Evolutionary conservation across 345 rosid species (phyloP).

Genomic region (Acer campestre): DNA sequence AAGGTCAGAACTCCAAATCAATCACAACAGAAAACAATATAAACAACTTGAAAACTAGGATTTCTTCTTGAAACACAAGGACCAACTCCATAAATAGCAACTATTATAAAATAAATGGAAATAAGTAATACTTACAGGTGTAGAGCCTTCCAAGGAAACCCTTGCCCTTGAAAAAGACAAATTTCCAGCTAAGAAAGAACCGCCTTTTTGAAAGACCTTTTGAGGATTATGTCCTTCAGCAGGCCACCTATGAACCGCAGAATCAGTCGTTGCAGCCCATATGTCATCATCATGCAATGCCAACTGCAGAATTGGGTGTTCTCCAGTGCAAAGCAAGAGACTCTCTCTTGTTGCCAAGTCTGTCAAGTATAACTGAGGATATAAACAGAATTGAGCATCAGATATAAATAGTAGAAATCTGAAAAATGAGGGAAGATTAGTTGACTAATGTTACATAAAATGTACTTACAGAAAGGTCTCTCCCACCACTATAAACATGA

Average conservation of each 20-base stretch:
- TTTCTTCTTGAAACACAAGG: slow-evolving; percentile 5
- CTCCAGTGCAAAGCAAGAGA: slow-evolving; percentile 88
- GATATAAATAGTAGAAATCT: slow-evolving; percentile 2
- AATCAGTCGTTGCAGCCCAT: slow-evolving; percentile 95
- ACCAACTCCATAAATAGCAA: neutral
- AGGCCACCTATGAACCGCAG: slow-evolving; percentile 90
- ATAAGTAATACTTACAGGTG: slow-evolving; percentile 60
- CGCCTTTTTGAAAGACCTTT: slow-evolving; percentile 80
- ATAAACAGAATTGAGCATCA: slow-evolving; percentile 25
- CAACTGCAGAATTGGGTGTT: slow-evolving; percentile 82
- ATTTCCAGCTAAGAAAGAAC: slow-evolving; percentile 97
- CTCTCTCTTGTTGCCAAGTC: slow-evolving; percentile 95
- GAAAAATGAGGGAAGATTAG: slow-evolving; percentile 7
- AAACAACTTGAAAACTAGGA: neutral
- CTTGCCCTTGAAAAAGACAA: slow-evolving; percentile 96
- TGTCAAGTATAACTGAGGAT: slow-evolving; percentile 86
- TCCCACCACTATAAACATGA: slow-evolving; percentile 99
- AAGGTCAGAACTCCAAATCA: neutral
- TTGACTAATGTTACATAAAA: neutral
- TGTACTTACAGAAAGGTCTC: slow-evolving; percentile 92
- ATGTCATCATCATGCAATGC: slow-evolving; percentile 91
- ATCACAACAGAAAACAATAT: neutral
- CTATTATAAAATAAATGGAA: neutral
- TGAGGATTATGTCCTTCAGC: slow-evolving; percentile 89
- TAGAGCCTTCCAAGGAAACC: slow-evolving; percentile 92